These are phyloP conservation scores for Cytidiella melzeri DNA, from an alignment of 768 basidiomycete species.

Conservation along the genomic window DNA sequence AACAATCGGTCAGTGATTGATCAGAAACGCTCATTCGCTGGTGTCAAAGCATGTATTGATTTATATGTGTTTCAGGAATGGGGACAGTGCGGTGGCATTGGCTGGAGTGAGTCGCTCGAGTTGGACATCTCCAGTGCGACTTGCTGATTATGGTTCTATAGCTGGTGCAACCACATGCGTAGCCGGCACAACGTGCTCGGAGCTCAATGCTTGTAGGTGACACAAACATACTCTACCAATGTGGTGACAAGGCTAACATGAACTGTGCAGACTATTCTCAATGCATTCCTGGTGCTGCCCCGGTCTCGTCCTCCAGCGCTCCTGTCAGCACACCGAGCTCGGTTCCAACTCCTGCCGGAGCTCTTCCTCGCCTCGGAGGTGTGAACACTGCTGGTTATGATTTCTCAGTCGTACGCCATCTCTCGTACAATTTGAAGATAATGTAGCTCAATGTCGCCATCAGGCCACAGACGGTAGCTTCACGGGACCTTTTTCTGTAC, in stretches of 20 bases:
- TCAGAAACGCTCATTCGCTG: neutral
- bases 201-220: constrained; percentile 20
- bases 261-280: constrained; percentile 25
- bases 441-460: no score
- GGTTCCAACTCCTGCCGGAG: constrained; percentile 4
- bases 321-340: constrained; percentile 10
- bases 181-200: constrained; percentile 23
- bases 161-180: constrained; percentile 24
- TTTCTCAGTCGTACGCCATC: constrained; percentile 33
- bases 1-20: constrained; percentile 14
- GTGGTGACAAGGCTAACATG: neutral
- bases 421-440: no score
- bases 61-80: constrained; percentile 14
- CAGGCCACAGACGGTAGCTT: constrained; percentile 41
- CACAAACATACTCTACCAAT: no score
- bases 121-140: no score
- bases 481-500: constrained; percentile 29
- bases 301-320: constrained; percentile 1
- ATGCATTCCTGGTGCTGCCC: constrained; percentile 22
- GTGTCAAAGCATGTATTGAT: no score
- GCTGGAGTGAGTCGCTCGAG: constrained; percentile 22
- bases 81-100: constrained; percentile 25
- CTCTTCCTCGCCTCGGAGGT: constrained; percentile 36
- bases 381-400: constrained; percentile 46
- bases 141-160: no score